Evolutionary conservation across 1,284 basidiomycete species (phyloP), one percentile per base, ranked within the genome.

Genomic region (Athelia psychrophila): DNA sequence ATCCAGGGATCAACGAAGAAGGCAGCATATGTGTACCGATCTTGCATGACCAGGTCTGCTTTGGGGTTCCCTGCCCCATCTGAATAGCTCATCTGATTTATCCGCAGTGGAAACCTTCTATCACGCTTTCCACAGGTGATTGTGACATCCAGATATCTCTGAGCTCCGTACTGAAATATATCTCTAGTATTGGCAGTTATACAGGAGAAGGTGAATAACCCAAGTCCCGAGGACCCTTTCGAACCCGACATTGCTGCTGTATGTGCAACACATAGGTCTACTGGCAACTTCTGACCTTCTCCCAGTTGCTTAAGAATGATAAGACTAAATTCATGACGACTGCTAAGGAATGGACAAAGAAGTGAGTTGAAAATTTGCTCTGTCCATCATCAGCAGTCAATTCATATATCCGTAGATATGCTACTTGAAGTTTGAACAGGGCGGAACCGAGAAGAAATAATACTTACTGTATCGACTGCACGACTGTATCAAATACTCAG

Each of bases 1-100:
- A 96, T 70, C 93, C 93, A 15, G 93, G 93, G 50, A 89, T 96
- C 64, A 94, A 95, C 58, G 91, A 93, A 54, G 91, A 96, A 64
- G 93, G 93, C 36, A 75, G 79, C 25, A 91, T 93, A 51, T 93
- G 90, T 64, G 81, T 93, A 23, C 87, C 89, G 33, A 77, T 93
- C 46, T 76, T 93, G 49, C 81, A 87, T 58, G 88, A 91, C 65
- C 87, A 94, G 77, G 92, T 91, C 59, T 55, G 86, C 72, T 10
- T 48, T 51, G 9, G 19, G n/a, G 16, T 8, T 16, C 6, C n/a
- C n/a, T 16, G n/a, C 6, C 8, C n/a, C 9, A 42, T 18, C 6
- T 42, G 6, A 6, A 6, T 18, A 9, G 38, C 38, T n/a, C 8
- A 22, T n/a, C 60, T 53, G 49, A 48, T 42, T 54, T 15, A 56